phyloP scores from a whole-genome alignment of 208 protist species.

The Crithidia thermophila region DNA sequence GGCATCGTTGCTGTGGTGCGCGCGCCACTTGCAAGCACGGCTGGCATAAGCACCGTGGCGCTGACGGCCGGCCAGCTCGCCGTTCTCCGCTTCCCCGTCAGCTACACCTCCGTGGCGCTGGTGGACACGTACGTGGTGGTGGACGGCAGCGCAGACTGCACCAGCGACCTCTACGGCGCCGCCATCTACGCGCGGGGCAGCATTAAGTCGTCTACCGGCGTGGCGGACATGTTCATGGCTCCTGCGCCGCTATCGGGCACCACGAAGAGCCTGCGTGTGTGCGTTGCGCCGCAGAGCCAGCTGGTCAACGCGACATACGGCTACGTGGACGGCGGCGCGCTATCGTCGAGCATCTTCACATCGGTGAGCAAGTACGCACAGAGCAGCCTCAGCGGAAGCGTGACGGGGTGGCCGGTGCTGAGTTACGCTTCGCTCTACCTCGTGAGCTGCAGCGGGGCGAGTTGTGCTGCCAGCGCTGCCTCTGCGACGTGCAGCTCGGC shows the following conservation, averaged over 20 bases:
- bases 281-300: conserved; percentile 20
- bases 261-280: conserved; percentile 27
- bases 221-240: conserved; percentile 29
- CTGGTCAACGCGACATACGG: conserved; percentile 26
- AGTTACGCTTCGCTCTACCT: conserved; percentile 39
- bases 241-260: not conserved
- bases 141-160: not conserved
- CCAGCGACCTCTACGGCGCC: not conserved
- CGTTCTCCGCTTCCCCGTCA: not conserved
- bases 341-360: conserved; percentile 36
- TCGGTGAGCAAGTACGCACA: conserved; percentile 5
- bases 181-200: not conserved
- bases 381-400: conserved; percentile 27
- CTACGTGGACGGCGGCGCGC: conserved; percentile 39
- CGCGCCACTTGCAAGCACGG: not conserved
- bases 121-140: conserved; percentile 15
- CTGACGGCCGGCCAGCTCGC: conserved; percentile 3
- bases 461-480: conserved; percentile 14
- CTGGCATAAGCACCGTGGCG: not conserved
- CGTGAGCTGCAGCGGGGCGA: conserved; percentile 27
- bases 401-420: conserved; percentile 38
- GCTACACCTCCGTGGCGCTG: conserved; percentile 4
- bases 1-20: conserved; percentile 11
- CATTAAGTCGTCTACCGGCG: conserved; percentile 17
- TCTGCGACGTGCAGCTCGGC: conserved; percentile 26